These are phyloP conservation scores for Mucor racemosus DNA, from an alignment of 371 early-diverging fungal species.

Conservation along the genomic window DNA sequence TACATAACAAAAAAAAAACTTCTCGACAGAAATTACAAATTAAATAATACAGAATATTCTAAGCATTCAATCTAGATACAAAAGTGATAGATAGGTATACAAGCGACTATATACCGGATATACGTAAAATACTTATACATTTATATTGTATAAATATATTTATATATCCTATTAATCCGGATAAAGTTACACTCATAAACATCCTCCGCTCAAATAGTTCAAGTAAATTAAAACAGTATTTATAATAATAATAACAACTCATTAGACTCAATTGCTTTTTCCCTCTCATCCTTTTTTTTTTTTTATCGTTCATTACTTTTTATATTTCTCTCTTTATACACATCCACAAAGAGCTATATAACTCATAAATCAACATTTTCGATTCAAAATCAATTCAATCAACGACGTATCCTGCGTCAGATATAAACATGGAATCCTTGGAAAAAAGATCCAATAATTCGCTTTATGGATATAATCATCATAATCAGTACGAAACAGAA, in stretches of 20 bases:
- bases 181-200: slow-evolving; percentile 11
- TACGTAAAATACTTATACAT: background rate
- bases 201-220: background rate
- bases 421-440: slow-evolving; percentile 12
- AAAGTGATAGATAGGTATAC: too few species aligned
- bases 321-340: background rate
- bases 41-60: background rate
- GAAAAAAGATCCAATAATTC: slow-evolving; percentile 24
- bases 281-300: background rate
- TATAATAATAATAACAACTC: too few species aligned
- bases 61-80: background rate
- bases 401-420: slow-evolving; percentile 18
- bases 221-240: background rate
- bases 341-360: background rate
- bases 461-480: slow-evolving; percentile 12
- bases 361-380: slow-evolving; percentile 13
- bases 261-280: background rate
- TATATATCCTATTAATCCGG: background rate
- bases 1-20: background rate
- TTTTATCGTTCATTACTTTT: background rate
- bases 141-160: too few species aligned
- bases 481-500: slow-evolving; percentile 13
- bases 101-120: too few species aligned
- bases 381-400: slow-evolving; percentile 20
- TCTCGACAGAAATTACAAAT: background rate